A percentile compares a stretch with the other conserved stretches of the same genome.
Evolutionary conservation across 2,329 filamentous ascomycete genomes (phyloP).

Genomic region (Fusarium nygamai): DNA sequence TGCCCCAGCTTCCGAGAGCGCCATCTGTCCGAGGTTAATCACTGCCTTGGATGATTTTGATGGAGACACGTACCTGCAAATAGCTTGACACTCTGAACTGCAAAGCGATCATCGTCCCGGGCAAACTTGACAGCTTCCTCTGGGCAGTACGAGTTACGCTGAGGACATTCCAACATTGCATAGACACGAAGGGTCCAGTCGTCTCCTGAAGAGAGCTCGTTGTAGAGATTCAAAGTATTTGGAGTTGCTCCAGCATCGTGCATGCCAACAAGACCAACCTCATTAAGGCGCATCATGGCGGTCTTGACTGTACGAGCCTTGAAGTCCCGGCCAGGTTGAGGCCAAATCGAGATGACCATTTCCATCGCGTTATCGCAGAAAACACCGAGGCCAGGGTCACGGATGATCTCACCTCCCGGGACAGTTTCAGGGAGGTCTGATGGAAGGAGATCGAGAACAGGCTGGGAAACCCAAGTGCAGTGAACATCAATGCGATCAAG

Average conservation of each 20-base stretch:
- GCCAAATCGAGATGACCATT: constrained; percentile 65
- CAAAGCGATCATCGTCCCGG: constrained; percentile 60
- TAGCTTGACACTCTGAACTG: constrained; percentile 72
- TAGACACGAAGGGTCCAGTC: constrained; percentile 73
- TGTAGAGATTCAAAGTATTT: constrained; percentile 63
- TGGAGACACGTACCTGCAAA: constrained; percentile 65
- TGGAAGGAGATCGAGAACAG: constrained; percentile 70
- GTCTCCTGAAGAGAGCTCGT: constrained; percentile 57
- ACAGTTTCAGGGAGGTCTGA: constrained; percentile 60
- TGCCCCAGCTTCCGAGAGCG: constrained; percentile 76
- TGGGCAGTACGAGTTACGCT: constrained; percentile 72
- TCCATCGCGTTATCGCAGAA: constrained; percentile 81
- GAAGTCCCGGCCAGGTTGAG: constrained; percentile 62
- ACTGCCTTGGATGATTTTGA: no score
- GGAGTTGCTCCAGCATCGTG: constrained; percentile 73
- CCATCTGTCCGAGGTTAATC: constrained; percentile 61
- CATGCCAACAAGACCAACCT: constrained; percentile 73
- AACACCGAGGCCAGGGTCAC: constrained; percentile 70
- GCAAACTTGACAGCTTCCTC: constrained; percentile 57
- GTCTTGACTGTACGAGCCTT: constrained; percentile 65
- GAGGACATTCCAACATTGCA: constrained; percentile 73
- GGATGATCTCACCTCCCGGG: constrained; percentile 71
- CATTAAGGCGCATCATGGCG: constrained; percentile 71
- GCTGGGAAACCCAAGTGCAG: constrained; percentile 74
- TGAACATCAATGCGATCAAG: constrained; percentile 76